These are phyloP conservation scores for Tieghemostelium lacteum DNA, from an alignment of 78 protist species.

Conservation along the genomic window DNA sequence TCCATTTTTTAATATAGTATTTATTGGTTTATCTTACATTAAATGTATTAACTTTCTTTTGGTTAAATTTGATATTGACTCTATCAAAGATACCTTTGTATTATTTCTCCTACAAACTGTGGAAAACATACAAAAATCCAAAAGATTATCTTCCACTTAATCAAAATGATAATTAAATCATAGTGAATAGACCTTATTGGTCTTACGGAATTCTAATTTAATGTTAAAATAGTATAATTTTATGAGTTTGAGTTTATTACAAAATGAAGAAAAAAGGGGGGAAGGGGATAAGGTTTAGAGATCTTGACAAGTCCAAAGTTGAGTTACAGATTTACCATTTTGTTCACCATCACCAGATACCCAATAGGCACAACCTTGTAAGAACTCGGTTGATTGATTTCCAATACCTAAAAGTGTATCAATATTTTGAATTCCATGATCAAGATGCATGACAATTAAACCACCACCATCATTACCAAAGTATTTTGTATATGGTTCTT, in stretches of 20 bases:
- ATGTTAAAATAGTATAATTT: too few relatives aligned
- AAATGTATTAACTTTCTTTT: slow-evolving; percentile 14
- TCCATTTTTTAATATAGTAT: slow-evolving; percentile 18
- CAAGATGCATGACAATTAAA: slow-evolving; percentile 65
- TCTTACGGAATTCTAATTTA: too few relatives aligned
- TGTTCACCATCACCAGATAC: slow-evolving; percentile 41
- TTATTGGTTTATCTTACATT: slow-evolving; percentile 11
- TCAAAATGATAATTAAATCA: too few relatives aligned
- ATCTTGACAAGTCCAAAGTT: slow-evolving; percentile 46
- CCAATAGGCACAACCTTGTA: slow-evolving; percentile 35
- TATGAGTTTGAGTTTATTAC: too few relatives aligned
- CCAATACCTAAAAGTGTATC: slow-evolving; percentile 3
- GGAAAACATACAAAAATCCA: background rate
- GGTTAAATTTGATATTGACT: slow-evolving; percentile 9
- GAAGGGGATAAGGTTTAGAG: too few relatives aligned
- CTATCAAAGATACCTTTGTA: background rate
- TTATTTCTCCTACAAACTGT: background rate
- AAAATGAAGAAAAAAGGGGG: too few relatives aligned
- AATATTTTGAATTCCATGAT: slow-evolving; percentile 31
- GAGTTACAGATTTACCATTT: background rate
- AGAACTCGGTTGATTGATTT: slow-evolving; percentile 18
- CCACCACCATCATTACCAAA: slow-evolving; percentile 50
- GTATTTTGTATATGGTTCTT: slow-evolving; percentile 30
- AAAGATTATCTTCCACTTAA: too few relatives aligned
- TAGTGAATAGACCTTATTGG: too few relatives aligned